phyloP scores from a whole-genome alignment of 2,329 filamentous ascomycete species.

The Dactylonectria estremocensis region DNA sequence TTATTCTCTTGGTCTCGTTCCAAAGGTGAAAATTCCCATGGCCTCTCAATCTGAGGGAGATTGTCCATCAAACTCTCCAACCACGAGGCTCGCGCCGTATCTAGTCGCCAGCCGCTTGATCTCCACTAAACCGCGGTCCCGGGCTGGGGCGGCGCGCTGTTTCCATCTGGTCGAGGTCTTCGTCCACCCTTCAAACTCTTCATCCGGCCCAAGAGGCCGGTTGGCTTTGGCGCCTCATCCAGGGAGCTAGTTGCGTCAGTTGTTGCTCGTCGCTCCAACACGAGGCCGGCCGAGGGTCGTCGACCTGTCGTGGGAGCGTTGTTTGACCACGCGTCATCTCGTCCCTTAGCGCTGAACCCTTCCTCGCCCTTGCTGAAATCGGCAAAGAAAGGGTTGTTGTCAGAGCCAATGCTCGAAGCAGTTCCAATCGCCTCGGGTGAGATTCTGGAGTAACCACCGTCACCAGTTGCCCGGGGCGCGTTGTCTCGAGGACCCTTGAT shows the following conservation, averaged over 20 bases:
- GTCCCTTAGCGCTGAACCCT: constrained; percentile 62
- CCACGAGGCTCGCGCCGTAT: constrained; percentile 36
- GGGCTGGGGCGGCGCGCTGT: constrained; percentile 54
- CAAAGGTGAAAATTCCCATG: constrained; percentile 18
- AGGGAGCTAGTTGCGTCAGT: constrained; percentile 65
- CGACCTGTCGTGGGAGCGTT: constrained; percentile 65
- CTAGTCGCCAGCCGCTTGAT: constrained; percentile 42
- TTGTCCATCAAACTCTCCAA: constrained; percentile 15
- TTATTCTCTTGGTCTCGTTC: constrained; percentile 44
- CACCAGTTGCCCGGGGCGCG: constrained; percentile 72
- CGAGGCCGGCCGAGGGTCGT: constrained; percentile 55
- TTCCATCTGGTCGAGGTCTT: constrained; percentile 54
- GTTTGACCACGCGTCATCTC: constrained; percentile 63
- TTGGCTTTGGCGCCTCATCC: constrained; percentile 62
- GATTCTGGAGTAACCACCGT: constrained; percentile 61
- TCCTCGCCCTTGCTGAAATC: constrained; percentile 78
- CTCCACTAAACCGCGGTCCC: constrained; percentile 59
- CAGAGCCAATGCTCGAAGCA: constrained; percentile 52
- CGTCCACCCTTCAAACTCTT: constrained; percentile 85
- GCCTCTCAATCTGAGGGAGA: constrained; percentile 25
- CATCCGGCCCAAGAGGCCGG: constrained; percentile 83
- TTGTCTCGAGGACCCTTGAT: constrained; percentile 77
- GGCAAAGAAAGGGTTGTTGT: constrained; percentile 84
- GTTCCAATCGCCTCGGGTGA: constrained; percentile 57
- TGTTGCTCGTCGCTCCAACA: constrained; percentile 76